These are phyloP conservation scores for Phyllostachys edulis DNA, from an alignment of 176 grass and related monocot genomes.

Conservation along the genomic window DNA sequence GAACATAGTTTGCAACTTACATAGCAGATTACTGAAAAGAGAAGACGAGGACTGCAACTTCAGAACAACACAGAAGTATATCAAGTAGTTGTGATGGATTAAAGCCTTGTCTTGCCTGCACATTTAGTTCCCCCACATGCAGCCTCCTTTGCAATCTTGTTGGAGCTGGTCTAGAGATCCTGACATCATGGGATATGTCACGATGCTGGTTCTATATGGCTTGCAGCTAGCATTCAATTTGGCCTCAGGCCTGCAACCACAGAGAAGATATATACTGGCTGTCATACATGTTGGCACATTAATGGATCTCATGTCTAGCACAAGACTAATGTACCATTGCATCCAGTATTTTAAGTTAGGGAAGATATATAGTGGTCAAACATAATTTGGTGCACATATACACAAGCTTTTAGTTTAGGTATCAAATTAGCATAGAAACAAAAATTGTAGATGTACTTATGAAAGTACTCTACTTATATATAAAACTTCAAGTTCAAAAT, in stretches of 20 bases:
- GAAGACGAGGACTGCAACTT: background rate
- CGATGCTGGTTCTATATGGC: background rate
- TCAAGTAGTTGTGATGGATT: conserved; percentile 26
- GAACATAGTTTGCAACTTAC: background rate
- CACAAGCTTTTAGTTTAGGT: no score
- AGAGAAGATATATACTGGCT: background rate
- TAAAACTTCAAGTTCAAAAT: no score
- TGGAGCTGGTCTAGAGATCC: background rate
- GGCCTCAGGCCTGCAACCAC: background rate
- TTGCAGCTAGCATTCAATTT: conserved; percentile 15
- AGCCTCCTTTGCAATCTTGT: conserved; percentile 16
- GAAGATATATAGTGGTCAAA: no score
- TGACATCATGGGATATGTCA: conserved; percentile 29
- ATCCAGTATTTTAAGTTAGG: background rate
- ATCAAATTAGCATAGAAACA: no score
- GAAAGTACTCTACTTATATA: no score
- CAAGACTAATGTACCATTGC: background rate
- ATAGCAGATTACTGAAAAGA: background rate
- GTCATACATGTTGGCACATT: conserved; percentile 13
- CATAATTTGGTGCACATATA: no score
- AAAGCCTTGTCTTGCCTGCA: conserved; percentile 14
- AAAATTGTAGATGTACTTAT: no score
- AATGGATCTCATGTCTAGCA: conserved; percentile 11
- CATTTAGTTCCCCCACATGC: conserved; percentile 36
- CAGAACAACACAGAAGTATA: background rate